Evolutionary conservation across 2,329 filamentous ascomycete species (phyloP), one percentile per base, ranked within the genome.

Genomic region (Orbilia oligospora): DNA sequence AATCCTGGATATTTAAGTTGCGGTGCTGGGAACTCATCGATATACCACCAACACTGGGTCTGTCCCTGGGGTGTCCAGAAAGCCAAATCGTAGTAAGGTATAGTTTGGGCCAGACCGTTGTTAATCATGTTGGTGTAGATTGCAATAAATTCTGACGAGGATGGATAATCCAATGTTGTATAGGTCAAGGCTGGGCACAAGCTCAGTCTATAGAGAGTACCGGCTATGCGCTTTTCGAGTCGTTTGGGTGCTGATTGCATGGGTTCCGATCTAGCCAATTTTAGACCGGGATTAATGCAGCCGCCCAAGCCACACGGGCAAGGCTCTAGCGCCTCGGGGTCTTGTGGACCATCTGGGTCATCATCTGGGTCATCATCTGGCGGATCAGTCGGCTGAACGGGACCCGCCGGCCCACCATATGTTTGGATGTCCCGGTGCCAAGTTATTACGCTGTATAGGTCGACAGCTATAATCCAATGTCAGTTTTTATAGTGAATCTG

Each of bases 271-370:
- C 68, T 56, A 14, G 68, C 55, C 5, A 71, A 27, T 5, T 30
- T 51, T 4, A 41, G 20, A 30, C 12, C 33, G 6, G 30, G 44
- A 8, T 65, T 65, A 24, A 53, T 14, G 14, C 68, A 71, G 8
- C 68, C 68, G 10, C 16, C n/a, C 0, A 64, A 14, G 16, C 68
- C 46, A 27, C 68, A 71, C 24, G 68, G 68, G 63, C 68, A 71
- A 36, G 68, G 68, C 5, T 46, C 14, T 6, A 71, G 68, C 6
- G 3, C 41, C 6, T 51, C 44, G 12, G 55, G 55, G 9, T 63
- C 55, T 46, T 71, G 41, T 30, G 55, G 44, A 2, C 30, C 64
- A n/a, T 66, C 46, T 18, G 51, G 65, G 9, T 61, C 66, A 14
- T 63, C 67, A 12, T 63, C 55, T 16, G 22, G 36, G n/a, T 41